Percentiles rank a stretch among this genome's conserved stretches.
phyloP scores from a whole-genome alignment of 768 basidiomycete genomes.

The Trametes cubensis region DNA sequence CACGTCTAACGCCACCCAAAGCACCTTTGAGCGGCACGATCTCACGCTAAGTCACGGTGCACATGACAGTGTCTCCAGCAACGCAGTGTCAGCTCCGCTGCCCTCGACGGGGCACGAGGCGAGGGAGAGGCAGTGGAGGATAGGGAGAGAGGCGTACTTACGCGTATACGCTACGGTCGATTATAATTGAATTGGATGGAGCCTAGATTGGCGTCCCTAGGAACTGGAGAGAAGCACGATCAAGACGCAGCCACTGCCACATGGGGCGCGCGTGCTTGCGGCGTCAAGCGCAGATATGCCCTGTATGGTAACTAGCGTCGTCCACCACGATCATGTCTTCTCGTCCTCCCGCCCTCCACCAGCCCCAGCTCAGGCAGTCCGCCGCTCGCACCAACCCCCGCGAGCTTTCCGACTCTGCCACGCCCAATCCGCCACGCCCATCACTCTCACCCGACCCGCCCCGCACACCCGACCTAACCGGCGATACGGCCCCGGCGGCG shows the following conservation, averaged over 20 bases:
- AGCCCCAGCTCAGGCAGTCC: constrained; percentile 4
- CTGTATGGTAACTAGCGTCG: constrained; percentile 12
- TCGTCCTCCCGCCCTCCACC: constrained; percentile 8
- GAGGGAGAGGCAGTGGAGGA: not conserved
- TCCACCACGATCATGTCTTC: constrained; percentile 7
- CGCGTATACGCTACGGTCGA: not conserved
- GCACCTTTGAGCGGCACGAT: not conserved
- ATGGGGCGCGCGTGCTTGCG: constrained; percentile 17
- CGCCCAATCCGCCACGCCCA: constrained; percentile 10
- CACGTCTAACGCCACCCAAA: not conserved
- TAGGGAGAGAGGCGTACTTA: not conserved
- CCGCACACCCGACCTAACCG: not conserved
- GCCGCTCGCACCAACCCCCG: constrained; percentile 1
- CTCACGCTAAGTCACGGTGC: not conserved
- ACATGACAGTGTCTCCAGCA: not conserved
- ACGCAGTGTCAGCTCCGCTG: not conserved
- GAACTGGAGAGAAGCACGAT: not conserved
- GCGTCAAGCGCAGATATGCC: constrained; percentile 20
- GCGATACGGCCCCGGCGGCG: not conserved
- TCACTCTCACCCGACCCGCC: constrained; percentile 2
- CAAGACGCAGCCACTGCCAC: constrained; percentile 17
- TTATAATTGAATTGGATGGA: constrained; percentile 8
- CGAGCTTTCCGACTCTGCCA: constrained; percentile 11
- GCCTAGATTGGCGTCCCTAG: not conserved
- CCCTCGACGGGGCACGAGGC: not conserved